Evolutionary conservation across 2,329 filamentous ascomycete genomes (phyloP).

Genomic region (Fusarium concolor): DNA sequence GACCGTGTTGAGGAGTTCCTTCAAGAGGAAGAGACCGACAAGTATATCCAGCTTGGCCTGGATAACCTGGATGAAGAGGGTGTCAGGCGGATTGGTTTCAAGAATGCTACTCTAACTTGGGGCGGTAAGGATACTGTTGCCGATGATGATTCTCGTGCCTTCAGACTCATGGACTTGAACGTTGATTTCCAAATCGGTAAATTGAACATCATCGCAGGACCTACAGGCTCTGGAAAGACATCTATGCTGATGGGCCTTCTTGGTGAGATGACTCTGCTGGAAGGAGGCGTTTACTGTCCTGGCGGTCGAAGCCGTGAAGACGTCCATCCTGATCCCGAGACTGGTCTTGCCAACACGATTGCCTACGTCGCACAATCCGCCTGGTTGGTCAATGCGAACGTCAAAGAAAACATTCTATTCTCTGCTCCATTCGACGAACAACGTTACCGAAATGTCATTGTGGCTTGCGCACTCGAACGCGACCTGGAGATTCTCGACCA

Average conservation of each 20-base stretch:
- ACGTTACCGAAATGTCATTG: constrained; percentile 87
- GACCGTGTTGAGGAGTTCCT: constrained; percentile 97
- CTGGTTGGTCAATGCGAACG: constrained; percentile 95
- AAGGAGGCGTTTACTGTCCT: constrained; percentile 85
- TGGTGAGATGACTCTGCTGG: constrained; percentile 91
- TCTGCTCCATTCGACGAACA: constrained; percentile 82
- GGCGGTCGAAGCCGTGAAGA: constrained; percentile 89
- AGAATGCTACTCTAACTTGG: constrained; percentile 89
- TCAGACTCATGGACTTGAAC: constrained; percentile 85
- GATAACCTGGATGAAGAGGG: constrained; percentile 76
- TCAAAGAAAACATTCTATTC: constrained; percentile 96
- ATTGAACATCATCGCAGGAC: constrained; percentile 91
- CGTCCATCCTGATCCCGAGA: constrained; percentile 81
- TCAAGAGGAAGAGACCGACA: constrained; percentile 93
- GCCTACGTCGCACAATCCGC: constrained; percentile 97
- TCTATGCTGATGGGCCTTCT: constrained; percentile 95
- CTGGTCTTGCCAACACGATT: constrained; percentile 88
- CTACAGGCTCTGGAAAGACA: constrained; percentile 95
- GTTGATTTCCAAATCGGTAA: constrained; percentile 86
- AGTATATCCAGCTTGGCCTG: constrained; percentile 84
- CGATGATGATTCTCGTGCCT: constrained; percentile 76
- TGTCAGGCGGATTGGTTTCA: constrained; percentile 83
- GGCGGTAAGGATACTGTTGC: constrained; percentile 73
- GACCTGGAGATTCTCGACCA: constrained; percentile 93
- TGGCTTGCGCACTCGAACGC: constrained; percentile 89